Evolutionary conservation across 139 green algal species (phyloP).

Genomic region (Chlamydomonas incerta): DNA sequence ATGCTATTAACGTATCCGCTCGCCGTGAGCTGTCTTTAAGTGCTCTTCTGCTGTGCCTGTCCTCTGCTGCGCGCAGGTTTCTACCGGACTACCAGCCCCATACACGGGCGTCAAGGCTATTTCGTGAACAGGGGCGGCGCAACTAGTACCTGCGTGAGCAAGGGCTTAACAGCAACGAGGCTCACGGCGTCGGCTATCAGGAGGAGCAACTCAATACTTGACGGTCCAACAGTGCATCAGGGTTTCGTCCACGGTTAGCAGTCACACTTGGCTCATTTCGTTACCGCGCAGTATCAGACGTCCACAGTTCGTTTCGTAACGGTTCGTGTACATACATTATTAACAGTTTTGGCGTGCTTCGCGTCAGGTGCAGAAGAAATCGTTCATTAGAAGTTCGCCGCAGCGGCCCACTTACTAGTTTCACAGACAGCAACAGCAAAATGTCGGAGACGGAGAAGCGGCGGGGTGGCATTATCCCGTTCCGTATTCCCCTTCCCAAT

Average conservation of each 20-base stretch:
- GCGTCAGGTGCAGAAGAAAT: background rate
- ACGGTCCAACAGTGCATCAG: too few relatives aligned
- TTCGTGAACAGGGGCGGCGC: slow-evolving; percentile 30
- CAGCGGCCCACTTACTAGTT: too few relatives aligned
- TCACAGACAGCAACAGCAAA: background rate
- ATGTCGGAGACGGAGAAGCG: slow-evolving; percentile 41
- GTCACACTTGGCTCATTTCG: too few relatives aligned
- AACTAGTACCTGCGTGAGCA: slow-evolving; percentile 4
- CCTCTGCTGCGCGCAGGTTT: slow-evolving; percentile 43
- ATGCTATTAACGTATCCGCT: background rate
- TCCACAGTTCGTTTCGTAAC: background rate
- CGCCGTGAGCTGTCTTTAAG: too few relatives aligned
- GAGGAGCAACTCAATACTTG: background rate
- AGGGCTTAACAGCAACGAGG: background rate
- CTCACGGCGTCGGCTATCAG: background rate
- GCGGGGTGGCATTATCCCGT: slow-evolving; percentile 26
- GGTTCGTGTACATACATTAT: background rate
- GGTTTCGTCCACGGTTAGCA: too few relatives aligned
- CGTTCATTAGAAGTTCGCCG: background rate
- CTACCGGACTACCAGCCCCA: slow-evolving; percentile 67
- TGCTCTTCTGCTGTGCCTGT: background rate
- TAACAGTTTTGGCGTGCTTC: too few relatives aligned
- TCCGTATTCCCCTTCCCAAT: slow-evolving; percentile 38
- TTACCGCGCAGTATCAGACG: too few relatives aligned
- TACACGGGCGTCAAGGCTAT: slow-evolving; percentile 70